Evolutionary conservation across 1,284 basidiomycete genomes (phyloP).

Genomic region (Grifola frondosa): DNA sequence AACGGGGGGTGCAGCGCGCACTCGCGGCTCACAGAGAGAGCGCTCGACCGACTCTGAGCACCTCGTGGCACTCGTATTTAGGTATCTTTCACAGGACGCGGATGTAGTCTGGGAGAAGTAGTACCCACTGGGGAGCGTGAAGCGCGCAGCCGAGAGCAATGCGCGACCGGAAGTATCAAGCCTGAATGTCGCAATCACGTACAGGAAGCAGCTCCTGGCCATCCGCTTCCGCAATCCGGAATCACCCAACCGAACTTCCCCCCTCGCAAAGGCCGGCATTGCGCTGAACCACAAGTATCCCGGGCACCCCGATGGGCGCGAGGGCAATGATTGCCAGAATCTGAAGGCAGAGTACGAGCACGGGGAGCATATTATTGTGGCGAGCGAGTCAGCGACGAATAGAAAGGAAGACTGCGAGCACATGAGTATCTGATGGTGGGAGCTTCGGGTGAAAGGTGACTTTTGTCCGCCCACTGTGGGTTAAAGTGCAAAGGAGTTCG

Average conservation of each 20-base stretch:
- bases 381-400: slow-evolving; percentile 38
- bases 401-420: slow-evolving; percentile 34
- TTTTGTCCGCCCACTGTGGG: too few relatives aligned
- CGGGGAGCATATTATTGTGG: slow-evolving; percentile 37
- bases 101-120: slow-evolving; percentile 27
- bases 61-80: slow-evolving; percentile 38
- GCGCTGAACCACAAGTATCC: slow-evolving; percentile 38
- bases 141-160: slow-evolving; percentile 29
- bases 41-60: slow-evolving; percentile 41
- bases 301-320: slow-evolving; percentile 35
- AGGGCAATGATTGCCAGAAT: slow-evolving; percentile 20
- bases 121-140: slow-evolving; percentile 31
- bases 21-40: slow-evolving; percentile 26
- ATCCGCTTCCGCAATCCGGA: slow-evolving; percentile 36
- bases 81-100: slow-evolving; percentile 32
- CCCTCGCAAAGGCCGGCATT: slow-evolving; percentile 37
- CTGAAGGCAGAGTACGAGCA: slow-evolving; percentile 27
- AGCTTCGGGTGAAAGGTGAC: too few relatives aligned
- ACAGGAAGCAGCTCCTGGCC: slow-evolving; percentile 33
- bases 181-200: slow-evolving; percentile 35
- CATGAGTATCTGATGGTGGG: slow-evolving; percentile 34
- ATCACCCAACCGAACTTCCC: slow-evolving; percentile 38
- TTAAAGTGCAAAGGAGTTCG: too few relatives aligned
- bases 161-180: slow-evolving; percentile 26
- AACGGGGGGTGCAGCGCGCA: slow-evolving; percentile 35